Percentiles rank a stretch among this genome's conserved stretches.
These are phyloP conservation scores for Ogataea paradorogensis DNA, from an alignment of 805 yeast genomes.

Conservation along the genomic window DNA sequence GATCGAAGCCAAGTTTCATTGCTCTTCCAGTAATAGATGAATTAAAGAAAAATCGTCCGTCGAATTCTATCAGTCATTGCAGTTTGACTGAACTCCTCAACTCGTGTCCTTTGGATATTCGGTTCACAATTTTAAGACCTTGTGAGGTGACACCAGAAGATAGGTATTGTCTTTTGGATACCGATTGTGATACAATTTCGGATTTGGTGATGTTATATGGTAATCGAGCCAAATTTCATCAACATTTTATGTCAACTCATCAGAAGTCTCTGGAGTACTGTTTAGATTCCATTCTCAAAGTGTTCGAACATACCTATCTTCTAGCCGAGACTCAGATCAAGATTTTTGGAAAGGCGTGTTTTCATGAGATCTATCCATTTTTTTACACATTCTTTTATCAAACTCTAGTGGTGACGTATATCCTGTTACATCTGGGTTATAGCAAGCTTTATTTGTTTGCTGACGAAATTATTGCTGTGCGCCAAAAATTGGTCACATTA, in stretches of 20 bases:
- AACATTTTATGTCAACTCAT: slow-evolving; percentile 44
- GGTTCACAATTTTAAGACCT: slow-evolving; percentile 30
- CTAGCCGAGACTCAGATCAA: slow-evolving; percentile 35
- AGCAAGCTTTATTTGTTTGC: slow-evolving; percentile 29
- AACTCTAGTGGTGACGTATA: slow-evolving; percentile 49
- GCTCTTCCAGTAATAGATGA: slow-evolving; percentile 32
- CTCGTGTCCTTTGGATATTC: slow-evolving; percentile 31
- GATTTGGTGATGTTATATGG: slow-evolving; percentile 49
- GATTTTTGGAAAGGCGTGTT: slow-evolving; percentile 28
- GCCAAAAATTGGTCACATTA: slow-evolving; percentile 30
- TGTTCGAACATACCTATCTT: slow-evolving; percentile 35
- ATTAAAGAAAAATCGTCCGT: slow-evolving; percentile 14
- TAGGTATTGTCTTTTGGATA: slow-evolving; percentile 26
- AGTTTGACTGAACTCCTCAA: slow-evolving; percentile 20
- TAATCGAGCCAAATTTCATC: slow-evolving; percentile 49
- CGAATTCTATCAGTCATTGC: slow-evolving; percentile 19
- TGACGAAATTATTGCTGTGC: slow-evolving; percentile 25
- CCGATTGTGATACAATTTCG: slow-evolving; percentile 37
- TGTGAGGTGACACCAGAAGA: slow-evolving; percentile 25
- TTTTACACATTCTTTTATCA: slow-evolving; percentile 49
- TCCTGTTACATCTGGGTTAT: slow-evolving; percentile 43
- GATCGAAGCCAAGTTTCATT: slow-evolving; percentile 23
- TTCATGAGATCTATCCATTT: slow-evolving; percentile 44
- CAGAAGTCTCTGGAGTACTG: slow-evolving; percentile 37
- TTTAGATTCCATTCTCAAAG: slow-evolving; percentile 37